phyloP scores from a whole-genome alignment of 2,329 filamentous ascomycete genomes.

The Arthrobotrys sinensis region DNA sequence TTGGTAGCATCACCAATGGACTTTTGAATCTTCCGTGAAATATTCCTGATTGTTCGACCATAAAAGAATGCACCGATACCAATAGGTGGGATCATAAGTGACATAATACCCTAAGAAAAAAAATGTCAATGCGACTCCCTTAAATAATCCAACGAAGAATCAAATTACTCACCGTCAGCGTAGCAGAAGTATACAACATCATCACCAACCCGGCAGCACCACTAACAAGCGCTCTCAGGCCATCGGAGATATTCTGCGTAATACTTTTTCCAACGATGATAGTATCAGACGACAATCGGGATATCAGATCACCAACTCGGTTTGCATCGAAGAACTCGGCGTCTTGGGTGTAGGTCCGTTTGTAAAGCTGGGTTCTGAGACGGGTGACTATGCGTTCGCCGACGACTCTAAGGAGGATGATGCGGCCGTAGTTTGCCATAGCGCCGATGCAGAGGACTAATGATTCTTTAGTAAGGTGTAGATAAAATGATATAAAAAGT shows the following conservation, averaged over 20 bases:
- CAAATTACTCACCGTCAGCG: conserved; percentile 36
- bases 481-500: conserved; percentile 6
- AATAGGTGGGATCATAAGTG: conserved; percentile 90
- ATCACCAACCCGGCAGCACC: conserved; percentile 89
- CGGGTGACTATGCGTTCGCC: conserved; percentile 94
- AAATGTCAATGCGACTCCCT: background rate
- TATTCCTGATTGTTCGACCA: conserved; percentile 86
- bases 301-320: conserved; percentile 94
- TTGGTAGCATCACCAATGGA: conserved; percentile 94
- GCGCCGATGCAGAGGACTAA: conserved; percentile 84
- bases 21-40: conserved; percentile 93
- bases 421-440: conserved; percentile 90
- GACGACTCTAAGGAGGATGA: conserved; percentile 92
- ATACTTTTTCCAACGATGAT: conserved; percentile 99
- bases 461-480: conserved; percentile 64
- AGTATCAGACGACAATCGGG: conserved; percentile 93
- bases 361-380: conserved; percentile 89
- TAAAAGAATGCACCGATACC: conserved; percentile 93
- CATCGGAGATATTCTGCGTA: conserved; percentile 96
- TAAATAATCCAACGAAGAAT: background rate
- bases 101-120: conserved; percentile 69
- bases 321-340: conserved; percentile 99
- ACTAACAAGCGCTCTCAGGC: conserved; percentile 90
- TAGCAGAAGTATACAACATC: conserved; percentile 94
- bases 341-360: conserved; percentile 94